These are phyloP conservation scores for Geopyxis carbonaria DNA, from an alignment of 495 filamentous ascomycete genomes.

Conservation along the genomic window DNA sequence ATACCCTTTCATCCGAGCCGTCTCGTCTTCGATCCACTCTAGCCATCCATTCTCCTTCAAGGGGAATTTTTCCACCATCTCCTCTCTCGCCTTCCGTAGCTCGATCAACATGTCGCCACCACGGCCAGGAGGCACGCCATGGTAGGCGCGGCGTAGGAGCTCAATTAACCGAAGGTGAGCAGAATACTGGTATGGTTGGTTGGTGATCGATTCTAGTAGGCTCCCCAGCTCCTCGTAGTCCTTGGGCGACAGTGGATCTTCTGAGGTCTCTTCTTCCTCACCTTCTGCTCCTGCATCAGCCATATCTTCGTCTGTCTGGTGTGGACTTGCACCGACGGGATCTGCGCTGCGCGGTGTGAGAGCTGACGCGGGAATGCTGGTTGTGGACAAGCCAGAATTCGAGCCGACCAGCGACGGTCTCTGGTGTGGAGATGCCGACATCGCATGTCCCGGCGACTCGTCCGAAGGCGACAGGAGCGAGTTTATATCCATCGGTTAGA, in stretches of 20 bases:
- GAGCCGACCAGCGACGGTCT: slow-evolving; percentile 18
- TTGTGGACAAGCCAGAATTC: slow-evolving; percentile 10
- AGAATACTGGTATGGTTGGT: slow-evolving; percentile 48
- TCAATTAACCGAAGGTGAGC: slow-evolving; percentile 47
- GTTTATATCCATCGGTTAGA: slow-evolving; percentile 57
- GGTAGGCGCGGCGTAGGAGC: slow-evolving; percentile 46
- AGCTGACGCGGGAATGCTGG: not conserved
- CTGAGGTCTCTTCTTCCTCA: slow-evolving; percentile 32
- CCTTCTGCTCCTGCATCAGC: slow-evolving; percentile 28
- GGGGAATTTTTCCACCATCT: slow-evolving; percentile 49
- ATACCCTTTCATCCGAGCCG: slow-evolving; percentile 23
- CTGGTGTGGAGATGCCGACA: slow-evolving; percentile 20
- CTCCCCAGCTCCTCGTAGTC: slow-evolving; percentile 38
- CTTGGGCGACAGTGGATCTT: slow-evolving; percentile 35
- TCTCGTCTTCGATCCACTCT: slow-evolving; percentile 43
- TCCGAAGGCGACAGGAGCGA: slow-evolving; percentile 49
- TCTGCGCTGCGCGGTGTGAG: slow-evolving; percentile 28
- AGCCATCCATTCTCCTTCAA: slow-evolving; percentile 40
- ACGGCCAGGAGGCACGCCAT: slow-evolving; percentile 33
- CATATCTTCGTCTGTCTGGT: slow-evolving; percentile 25
- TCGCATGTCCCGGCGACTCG: slow-evolving; percentile 27
- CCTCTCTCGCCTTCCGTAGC: slow-evolving; percentile 43
- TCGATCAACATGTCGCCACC: slow-evolving; percentile 39
- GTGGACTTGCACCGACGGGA: too few relatives aligned
- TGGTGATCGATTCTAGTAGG: slow-evolving; percentile 36